Evolutionary conservation across 768 basidiomycete genomes (phyloP).

Genomic region (Pulveroboletus ravenelii): DNA sequence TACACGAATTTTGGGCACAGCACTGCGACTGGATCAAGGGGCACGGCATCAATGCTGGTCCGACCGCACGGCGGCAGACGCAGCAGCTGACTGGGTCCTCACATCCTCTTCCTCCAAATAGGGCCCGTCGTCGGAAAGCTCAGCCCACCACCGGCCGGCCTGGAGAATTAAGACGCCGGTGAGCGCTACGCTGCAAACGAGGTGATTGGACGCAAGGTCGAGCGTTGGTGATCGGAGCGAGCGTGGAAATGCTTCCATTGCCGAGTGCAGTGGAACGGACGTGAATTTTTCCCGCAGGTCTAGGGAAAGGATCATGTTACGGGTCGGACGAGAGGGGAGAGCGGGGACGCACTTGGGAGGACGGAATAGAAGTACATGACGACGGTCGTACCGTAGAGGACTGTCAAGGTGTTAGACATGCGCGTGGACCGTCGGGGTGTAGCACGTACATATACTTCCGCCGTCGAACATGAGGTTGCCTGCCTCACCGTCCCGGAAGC

Average conservation of each 20-base stretch:
- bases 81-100: conserved; percentile 9
- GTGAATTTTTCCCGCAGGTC: conserved; percentile 58
- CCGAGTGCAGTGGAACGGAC: conserved; percentile 47
- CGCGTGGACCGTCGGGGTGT: background rate
- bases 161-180: conserved; percentile 84
- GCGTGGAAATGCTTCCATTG: conserved; percentile 58
- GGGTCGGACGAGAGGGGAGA: background rate
- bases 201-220: conserved; percentile 77
- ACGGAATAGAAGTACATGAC: conserved; percentile 73
- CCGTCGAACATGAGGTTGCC: conserved; percentile 91
- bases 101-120: conserved; percentile 28
- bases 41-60: conserved; percentile 9
- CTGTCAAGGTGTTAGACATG: conserved; percentile 35
- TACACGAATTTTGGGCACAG: conserved; percentile 1
- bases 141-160: conserved; percentile 82
- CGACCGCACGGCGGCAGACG: background rate
- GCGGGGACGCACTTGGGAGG: conserved; percentile 59
- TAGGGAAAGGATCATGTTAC: conserved; percentile 25
- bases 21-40: conserved; percentile 1
- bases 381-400: conserved; percentile 70
- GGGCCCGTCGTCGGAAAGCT: conserved; percentile 62
- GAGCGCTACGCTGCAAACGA: conserved; percentile 82
- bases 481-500: conserved; percentile 69
- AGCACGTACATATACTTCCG: conserved; percentile 75
- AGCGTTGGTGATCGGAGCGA: conserved; percentile 59